These are phyloP conservation scores for Pseudopyrenochaeta lycopersici DNA, from an alignment of 2,329 filamentous ascomycete genomes.

Conservation along the genomic window DNA sequence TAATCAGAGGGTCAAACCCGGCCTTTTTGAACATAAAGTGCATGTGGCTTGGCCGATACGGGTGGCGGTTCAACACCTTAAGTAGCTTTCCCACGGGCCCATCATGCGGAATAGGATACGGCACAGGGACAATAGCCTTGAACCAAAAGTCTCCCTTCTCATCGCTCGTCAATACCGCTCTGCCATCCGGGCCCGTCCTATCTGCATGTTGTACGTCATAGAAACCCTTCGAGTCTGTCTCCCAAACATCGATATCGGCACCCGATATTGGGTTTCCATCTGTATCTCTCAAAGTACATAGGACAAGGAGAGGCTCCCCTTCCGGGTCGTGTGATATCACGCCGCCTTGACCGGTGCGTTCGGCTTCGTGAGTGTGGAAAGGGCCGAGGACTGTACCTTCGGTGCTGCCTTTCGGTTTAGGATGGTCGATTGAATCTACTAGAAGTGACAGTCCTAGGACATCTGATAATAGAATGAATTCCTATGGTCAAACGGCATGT, in stretches of 20 bases:
- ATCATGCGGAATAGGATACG: constrained; percentile 85
- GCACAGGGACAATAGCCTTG: constrained; percentile 82
- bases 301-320: constrained; percentile 74
- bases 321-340: constrained; percentile 73
- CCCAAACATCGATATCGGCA: constrained; percentile 84
- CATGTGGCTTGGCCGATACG: constrained; percentile 50
- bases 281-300: constrained; percentile 76
- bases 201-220: constrained; percentile 83
- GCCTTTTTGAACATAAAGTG: constrained; percentile 71
- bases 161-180: constrained; percentile 75
- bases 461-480: constrained; percentile 85
- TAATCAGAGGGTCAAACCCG: constrained; percentile 75
- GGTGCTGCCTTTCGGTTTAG: constrained; percentile 74
- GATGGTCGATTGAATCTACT: constrained; percentile 84
- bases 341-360: constrained; percentile 64
- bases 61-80: constrained; percentile 38
- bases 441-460: constrained; percentile 81
- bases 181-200: constrained; percentile 69
- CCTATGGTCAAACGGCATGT: constrained; percentile 53
- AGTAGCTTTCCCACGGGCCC: constrained; percentile 68
- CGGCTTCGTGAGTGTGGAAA: constrained; percentile 83
- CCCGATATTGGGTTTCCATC: constrained; percentile 68
- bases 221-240: constrained; percentile 80
- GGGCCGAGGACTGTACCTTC: constrained; percentile 84
- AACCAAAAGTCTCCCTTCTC: constrained; percentile 83